These are phyloP conservation scores for Coemansia sp. DNA, from an alignment of 192 early-diverging fungal genomes.

Conservation along the genomic window DNA sequence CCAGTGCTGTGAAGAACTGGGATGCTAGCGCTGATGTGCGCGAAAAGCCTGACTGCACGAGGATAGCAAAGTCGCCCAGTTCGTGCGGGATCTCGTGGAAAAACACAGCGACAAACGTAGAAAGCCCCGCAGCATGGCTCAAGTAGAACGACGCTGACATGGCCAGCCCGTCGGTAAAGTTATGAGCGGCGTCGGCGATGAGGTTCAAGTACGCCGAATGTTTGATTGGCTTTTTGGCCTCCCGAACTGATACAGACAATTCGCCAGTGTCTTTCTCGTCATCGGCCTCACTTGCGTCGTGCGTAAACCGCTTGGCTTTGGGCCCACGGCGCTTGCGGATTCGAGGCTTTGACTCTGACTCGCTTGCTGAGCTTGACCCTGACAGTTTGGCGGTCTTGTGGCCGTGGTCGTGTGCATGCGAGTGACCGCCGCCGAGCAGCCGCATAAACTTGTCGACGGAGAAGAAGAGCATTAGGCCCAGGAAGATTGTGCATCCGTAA, in stretches of 20 bases:
- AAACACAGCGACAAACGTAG: conserved; percentile 81
- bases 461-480: conserved; percentile 74
- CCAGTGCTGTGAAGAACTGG: conserved; percentile 79
- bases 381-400: conserved; percentile 12
- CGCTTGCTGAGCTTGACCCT: conserved; percentile 24
- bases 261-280: conserved; percentile 45
- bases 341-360: conserved; percentile 21
- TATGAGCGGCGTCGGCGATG: conserved; percentile 82
- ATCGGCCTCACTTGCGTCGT: conserved; percentile 43
- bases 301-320: conserved; percentile 12
- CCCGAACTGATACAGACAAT: conserved; percentile 3
- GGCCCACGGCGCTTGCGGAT: conserved; percentile 31
- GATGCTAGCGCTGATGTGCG: conserved; percentile 70
- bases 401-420: conserved; percentile 59
- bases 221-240: conserved; percentile 55
- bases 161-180: conserved; percentile 82
- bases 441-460: conserved; percentile 83
- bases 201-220: conserved; percentile 76
- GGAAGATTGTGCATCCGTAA: conserved; percentile 74
- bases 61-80: conserved; percentile 85
- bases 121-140: conserved; percentile 77
- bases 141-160: conserved; percentile 83
- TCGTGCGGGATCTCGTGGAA: conserved; percentile 91
- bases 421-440: conserved; percentile 64
- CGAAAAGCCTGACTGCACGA: conserved; percentile 79